These are phyloP conservation scores for Curvularia spicifera DNA, from an alignment of 2,329 filamentous ascomycete genomes.

Conservation along the genomic window DNA sequence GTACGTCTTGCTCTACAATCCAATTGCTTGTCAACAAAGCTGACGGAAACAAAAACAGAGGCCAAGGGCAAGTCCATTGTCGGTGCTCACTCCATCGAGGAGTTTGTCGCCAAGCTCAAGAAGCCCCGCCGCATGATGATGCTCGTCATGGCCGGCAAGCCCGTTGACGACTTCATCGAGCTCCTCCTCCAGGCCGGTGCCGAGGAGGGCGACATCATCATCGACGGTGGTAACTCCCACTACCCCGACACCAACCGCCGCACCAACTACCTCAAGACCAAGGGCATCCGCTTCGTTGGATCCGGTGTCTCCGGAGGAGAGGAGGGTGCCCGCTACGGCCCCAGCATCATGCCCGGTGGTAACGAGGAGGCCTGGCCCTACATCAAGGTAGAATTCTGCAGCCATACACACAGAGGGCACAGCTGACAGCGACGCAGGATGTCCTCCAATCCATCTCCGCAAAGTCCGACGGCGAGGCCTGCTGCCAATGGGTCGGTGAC, in stretches of 20 bases:
- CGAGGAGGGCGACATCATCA: slow-evolving; percentile 86
- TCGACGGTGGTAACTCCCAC: slow-evolving; percentile 99
- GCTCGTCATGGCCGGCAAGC: slow-evolving; percentile 96
- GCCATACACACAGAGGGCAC: neutral
- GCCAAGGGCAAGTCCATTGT: slow-evolving; percentile 84
- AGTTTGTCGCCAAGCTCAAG: slow-evolving; percentile 97
- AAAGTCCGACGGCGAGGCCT: slow-evolving; percentile 96
- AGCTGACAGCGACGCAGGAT: slow-evolving; percentile 59
- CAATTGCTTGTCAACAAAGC: slow-evolving; percentile 2
- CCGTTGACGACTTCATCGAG: slow-evolving; percentile 99
- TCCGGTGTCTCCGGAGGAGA: slow-evolving; percentile 98
- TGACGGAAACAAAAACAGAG: slow-evolving; percentile 49
- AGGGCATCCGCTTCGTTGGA: slow-evolving; percentile 95
- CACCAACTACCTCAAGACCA: slow-evolving; percentile 81
- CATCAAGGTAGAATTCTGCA: slow-evolving; percentile 69
- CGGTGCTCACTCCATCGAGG: slow-evolving; percentile 89
- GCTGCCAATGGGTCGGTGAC: slow-evolving; percentile 99
- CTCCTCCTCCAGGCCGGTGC: slow-evolving; percentile 69
- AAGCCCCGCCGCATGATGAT: slow-evolving; percentile 96
- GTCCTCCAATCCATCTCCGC: slow-evolving; percentile 97
- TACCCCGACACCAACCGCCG: slow-evolving; percentile 99
- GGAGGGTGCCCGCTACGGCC: slow-evolving; percentile 97
- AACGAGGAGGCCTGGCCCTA: slow-evolving; percentile 97
- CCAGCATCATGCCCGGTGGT: slow-evolving; percentile 98
- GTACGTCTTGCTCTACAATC: slow-evolving; percentile 25